Evolutionary conservation across 441 rosid species (phyloP).

Genomic region (Populus trichocarpa): DNA sequence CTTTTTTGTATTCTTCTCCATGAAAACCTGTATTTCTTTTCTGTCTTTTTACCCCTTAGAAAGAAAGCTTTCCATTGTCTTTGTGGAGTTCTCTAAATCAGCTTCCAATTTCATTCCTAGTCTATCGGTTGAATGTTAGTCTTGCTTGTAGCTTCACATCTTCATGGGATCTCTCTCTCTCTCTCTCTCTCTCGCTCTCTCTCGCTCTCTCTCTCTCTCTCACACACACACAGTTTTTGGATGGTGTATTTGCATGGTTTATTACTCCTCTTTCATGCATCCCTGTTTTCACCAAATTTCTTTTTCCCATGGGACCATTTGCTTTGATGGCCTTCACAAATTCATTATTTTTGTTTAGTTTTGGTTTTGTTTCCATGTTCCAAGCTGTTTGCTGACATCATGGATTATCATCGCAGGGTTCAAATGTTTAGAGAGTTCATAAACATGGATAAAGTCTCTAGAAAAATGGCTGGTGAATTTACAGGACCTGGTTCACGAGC

Average conservation of each 20-base stretch:
- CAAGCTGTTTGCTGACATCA: conserved; percentile 22
- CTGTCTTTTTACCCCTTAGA: not conserved
- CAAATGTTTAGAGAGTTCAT: conserved; percentile 94
- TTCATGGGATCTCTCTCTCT: too few species aligned
- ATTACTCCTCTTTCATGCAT: not conserved
- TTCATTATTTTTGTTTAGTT: conserved; percentile 5
- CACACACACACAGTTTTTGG: not conserved
- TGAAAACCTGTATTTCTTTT: not conserved
- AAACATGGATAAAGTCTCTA: conserved; percentile 87
- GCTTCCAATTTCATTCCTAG: not conserved
- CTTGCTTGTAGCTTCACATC: not conserved
- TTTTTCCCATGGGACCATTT: not conserved
- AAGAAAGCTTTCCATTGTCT: not conserved
- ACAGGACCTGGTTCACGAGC: conserved; percentile 84
- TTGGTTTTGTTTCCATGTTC: conserved; percentile 11
- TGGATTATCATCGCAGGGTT: conserved; percentile 57
- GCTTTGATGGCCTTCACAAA: conserved; percentile 2
- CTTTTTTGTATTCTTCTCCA: not conserved
- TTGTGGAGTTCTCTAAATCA: not conserved
- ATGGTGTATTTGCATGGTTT: not conserved
- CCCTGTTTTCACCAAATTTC: not conserved
- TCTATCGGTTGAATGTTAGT: not conserved
- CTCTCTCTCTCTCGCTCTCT: too few species aligned
- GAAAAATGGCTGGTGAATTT: conserved; percentile 92
- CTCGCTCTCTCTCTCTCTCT: too few species aligned